Percentiles rank a stretch among this genome's conserved stretches.
These are phyloP conservation scores for Poa pratensis DNA, from an alignment of 176 grass and related monocot species.

Conservation along the genomic window DNA sequence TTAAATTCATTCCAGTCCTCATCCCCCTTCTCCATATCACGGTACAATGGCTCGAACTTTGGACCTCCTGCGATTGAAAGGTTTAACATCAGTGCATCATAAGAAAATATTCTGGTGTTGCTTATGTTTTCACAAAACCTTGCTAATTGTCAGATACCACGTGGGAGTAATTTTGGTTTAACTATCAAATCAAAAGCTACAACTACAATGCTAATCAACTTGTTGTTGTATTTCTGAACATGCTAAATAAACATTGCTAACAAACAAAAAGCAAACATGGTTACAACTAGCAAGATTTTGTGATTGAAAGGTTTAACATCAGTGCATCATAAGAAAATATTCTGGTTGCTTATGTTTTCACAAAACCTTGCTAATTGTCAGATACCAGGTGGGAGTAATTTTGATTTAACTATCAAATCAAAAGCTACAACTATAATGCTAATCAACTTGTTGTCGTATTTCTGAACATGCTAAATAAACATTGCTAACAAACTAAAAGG, in stretches of 20 bases:
- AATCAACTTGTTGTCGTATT: background rate
- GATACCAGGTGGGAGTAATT: background rate
- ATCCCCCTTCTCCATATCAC: slow-evolving; percentile 99
- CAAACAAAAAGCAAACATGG: no score
- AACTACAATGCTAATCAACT: background rate
- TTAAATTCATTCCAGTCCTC: slow-evolving; percentile 99
- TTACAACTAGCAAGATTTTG: no score
- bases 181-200: slow-evolving; percentile 11
- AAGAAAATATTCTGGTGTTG: background rate
- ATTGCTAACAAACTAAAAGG: slow-evolving; percentile 15
- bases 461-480: background rate
- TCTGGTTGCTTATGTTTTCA: background rate
- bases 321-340: background rate
- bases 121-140: background rate
- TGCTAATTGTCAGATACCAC: background rate
- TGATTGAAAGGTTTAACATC: background rate
- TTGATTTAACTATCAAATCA: slow-evolving; percentile 22
- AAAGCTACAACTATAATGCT: background rate
- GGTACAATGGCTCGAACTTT: slow-evolving; percentile 96
- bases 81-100: background rate
- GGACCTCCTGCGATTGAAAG: slow-evolving; percentile 63
- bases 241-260: background rate
- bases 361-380: background rate
- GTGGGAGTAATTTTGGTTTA: slow-evolving; percentile 7
- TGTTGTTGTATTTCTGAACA: background rate